Evolutionary conservation across 768 basidiomycete genomes (phyloP).

Genomic region (Solioccasus polychromus): DNA sequence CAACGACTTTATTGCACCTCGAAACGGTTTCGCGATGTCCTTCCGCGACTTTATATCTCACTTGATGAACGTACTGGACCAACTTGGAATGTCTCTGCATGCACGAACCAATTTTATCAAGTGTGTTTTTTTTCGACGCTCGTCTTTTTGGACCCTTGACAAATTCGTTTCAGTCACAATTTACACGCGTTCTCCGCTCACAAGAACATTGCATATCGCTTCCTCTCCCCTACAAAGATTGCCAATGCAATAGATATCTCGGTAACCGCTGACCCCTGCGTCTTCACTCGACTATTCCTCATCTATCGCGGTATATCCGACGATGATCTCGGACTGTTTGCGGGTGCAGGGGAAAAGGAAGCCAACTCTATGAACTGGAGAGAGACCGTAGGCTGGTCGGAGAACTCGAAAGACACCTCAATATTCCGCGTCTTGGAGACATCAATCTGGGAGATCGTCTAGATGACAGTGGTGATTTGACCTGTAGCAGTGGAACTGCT

Average conservation of each 20-base stretch:
- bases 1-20: slow-evolving; percentile 71
- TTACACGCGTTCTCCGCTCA: slow-evolving; percentile 69
- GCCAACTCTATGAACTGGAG: slow-evolving; percentile 81
- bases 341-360: slow-evolving; percentile 82
- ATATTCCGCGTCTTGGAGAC: slow-evolving; percentile 80
- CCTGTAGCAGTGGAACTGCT: slow-evolving; percentile 17
- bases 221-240: slow-evolving; percentile 73
- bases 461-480: slow-evolving; percentile 6
- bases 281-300: slow-evolving; percentile 82
- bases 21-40: slow-evolving; percentile 85
- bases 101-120: slow-evolving; percentile 81
- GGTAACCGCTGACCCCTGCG: slow-evolving; percentile 75
- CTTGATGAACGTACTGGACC: slow-evolving; percentile 77
- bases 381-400: slow-evolving; percentile 76
- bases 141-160: slow-evolving; percentile 2
- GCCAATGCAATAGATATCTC: slow-evolving; percentile 86
- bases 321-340: slow-evolving; percentile 73
- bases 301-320: slow-evolving; percentile 82
- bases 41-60: slow-evolving; percentile 79
- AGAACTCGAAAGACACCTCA: slow-evolving; percentile 70
- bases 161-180: slow-evolving; percentile 54
- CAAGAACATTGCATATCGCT: slow-evolving; percentile 89
- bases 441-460: slow-evolving; percentile 71
- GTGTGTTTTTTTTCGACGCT: slow-evolving; percentile 39
- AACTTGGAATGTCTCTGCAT: slow-evolving; percentile 79